phyloP scores from a whole-genome alignment of 352 stramenopile species.

The Globisporangium cylindrosporum region DNA sequence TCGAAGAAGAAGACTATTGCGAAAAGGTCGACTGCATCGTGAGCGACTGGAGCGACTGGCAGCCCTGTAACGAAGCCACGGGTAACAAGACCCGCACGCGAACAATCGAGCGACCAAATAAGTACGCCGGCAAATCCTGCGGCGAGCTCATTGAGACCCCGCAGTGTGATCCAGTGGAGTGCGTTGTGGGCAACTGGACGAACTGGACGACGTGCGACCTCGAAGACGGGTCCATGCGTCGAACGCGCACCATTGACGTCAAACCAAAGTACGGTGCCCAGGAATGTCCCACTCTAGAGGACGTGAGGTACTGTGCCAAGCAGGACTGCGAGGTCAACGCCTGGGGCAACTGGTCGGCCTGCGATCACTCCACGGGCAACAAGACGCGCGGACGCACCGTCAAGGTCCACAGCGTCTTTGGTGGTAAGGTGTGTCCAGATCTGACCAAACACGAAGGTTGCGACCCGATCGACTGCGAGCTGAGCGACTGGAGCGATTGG shows the following conservation, averaged over 20 bases:
- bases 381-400: conserved; percentile 33
- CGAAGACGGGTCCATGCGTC: conserved; percentile 28
- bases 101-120: conserved; percentile 14
- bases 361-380: conserved; percentile 28
- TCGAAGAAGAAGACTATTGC: conserved; percentile 35
- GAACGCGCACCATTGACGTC: conserved; percentile 38
- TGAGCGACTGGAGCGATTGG: conserved; percentile 51
- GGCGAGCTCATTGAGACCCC: conserved; percentile 19
- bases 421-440: conserved; percentile 24
- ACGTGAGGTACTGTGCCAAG: conserved; percentile 33
- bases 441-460: conserved; percentile 25
- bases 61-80: conserved; percentile 36
- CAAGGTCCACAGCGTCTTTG: conserved; percentile 31
- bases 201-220: conserved; percentile 41
- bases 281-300: conserved; percentile 34
- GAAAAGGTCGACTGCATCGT: conserved; percentile 30
- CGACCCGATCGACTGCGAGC: conserved; percentile 38
- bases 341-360: conserved; percentile 52
- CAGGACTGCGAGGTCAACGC: conserved; percentile 46
- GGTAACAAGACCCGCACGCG: conserved; percentile 44
- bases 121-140: conserved; percentile 25
- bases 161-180: conserved; percentile 37
- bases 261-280: conserved; percentile 30
- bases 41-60: conserved; percentile 36
- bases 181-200: conserved; percentile 42